These are phyloP conservation scores for Penicillium nucicola DNA, from an alignment of 495 filamentous ascomycete genomes.

Conservation along the genomic window DNA sequence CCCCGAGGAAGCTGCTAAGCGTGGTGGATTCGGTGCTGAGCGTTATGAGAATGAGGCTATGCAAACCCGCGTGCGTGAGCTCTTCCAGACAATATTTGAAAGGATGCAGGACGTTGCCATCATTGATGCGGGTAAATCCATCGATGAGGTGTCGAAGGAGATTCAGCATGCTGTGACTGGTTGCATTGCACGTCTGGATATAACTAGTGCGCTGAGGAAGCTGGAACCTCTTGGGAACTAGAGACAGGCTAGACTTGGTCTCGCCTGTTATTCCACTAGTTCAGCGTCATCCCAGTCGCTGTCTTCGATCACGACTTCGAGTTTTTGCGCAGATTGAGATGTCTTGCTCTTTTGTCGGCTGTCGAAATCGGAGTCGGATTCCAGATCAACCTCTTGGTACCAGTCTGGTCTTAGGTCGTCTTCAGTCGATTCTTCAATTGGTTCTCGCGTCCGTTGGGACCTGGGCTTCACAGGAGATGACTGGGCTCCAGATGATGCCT, in stretches of 20 bases:
- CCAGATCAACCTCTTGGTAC: conserved; percentile 30
- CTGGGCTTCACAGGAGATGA: background rate
- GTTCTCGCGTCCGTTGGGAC: conserved; percentile 4
- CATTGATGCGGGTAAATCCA: conserved; percentile 51
- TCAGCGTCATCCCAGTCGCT: conserved; percentile 57
- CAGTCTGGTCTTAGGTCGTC: conserved; percentile 41
- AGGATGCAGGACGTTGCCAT: conserved; percentile 35
- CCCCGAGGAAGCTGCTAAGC: conserved; percentile 62
- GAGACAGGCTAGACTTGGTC: background rate
- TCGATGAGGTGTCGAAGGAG: conserved; percentile 56
- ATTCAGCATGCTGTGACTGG: conserved; percentile 56
- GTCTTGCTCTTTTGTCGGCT: conserved; percentile 8
- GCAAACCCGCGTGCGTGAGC: conserved; percentile 72
- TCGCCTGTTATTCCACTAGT: conserved; percentile 39
- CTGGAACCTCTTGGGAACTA: conserved; percentile 39
- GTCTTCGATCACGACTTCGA: conserved; percentile 56
- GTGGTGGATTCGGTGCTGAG: conserved; percentile 85
- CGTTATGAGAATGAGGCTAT: conserved; percentile 83
- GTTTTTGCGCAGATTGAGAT: conserved; percentile 15
- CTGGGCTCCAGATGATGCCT: background rate
- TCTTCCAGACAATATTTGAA: conserved; percentile 57
- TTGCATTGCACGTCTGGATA: conserved; percentile 34
- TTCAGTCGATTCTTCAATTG: conserved; percentile 10
- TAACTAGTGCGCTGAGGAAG: conserved; percentile 35
- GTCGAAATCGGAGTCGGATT: conserved; percentile 31